Evolutionary conservation across 768 basidiomycete species (phyloP), one percentile per base, ranked within the genome.

Genomic region (Podaxis sp.): DNA sequence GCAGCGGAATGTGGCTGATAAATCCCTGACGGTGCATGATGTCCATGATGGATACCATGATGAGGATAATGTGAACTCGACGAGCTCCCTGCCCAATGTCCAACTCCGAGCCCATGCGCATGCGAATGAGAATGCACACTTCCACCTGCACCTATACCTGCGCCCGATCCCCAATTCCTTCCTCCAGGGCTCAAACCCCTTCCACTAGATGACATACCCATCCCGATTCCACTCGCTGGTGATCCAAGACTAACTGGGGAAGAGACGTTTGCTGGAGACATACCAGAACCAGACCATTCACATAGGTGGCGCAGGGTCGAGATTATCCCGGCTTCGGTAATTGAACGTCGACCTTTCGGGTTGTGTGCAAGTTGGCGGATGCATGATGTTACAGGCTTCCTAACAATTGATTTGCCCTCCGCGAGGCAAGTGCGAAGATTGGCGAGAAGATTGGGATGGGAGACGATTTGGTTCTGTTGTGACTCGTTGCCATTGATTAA

Each of bases 391-490:
- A 87, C 84, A 0, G 88, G 88, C 5, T 80, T 72, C 21, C 88
- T 81, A 1, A 86, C 79, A 6, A 83, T 82, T 0, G 82, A 75
- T 40, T 81, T 83, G 0, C 80, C 76, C 40, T 88, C 84, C 0
- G 82, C 79, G n/a, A 91, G 79, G 46, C 83, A 84, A 5, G 68
- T 64, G n/a, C 82, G 82, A 0, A 92, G 72, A 1, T 82, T 76
- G 10, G 69, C 67, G 3, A 91, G 79, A 5, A 91, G 74, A 4
- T 74, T 72, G 0, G 81, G 73, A 59, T 85, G 77, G 0, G 73
- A 66, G n/a, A 86, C 73, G 36, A 92, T 81, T 23, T 75, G 70
- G 42, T 75, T 74, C 59, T 86, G 87, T 47, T 82, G 78, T 14
- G 73, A 69, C 0, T 77, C 69, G 2, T 74, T 70, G 38, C 85